Percentiles rank a stretch among this genome's conserved stretches.
Conservation (phyloP, 306 rosid species). For the Casuarina cunninghamiana region DNA sequence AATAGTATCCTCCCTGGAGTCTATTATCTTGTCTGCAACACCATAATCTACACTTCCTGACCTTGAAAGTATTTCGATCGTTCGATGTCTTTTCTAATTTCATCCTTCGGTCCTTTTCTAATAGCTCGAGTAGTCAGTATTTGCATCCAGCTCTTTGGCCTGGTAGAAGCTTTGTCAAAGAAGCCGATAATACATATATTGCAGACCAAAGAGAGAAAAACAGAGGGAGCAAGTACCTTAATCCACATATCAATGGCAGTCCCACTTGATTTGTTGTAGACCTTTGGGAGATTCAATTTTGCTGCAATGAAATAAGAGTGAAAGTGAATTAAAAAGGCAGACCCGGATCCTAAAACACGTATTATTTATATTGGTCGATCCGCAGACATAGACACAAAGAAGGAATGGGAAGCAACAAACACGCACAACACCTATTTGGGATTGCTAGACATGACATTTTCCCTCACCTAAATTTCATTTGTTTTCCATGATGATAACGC, state of each 20-base stretch:
- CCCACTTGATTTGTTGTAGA: constrained; percentile 64
- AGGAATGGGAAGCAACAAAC: neutral
- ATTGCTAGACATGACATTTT: neutral
- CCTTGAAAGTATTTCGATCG: too few species aligned
- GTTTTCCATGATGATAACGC: neutral
- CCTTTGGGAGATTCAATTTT: constrained; percentile 79
- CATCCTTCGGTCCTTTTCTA: too few species aligned
- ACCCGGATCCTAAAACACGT: too few species aligned
- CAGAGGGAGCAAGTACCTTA: constrained; percentile 48
- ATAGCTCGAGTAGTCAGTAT: constrained; percentile 52
- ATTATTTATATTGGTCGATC: neutral
- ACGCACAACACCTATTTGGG: neutral
- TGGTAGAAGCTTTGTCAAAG: constrained; percentile 34
- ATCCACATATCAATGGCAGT: constrained; percentile 88
- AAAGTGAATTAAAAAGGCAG: neutral
- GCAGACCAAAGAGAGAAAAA: constrained; percentile 8
- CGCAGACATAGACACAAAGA: neutral
- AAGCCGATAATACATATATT: neutral
- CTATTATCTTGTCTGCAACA: neutral
- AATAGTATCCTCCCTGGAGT: too few species aligned
- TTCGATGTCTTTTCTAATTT: too few species aligned
- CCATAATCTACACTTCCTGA: too few species aligned
- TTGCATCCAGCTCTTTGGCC: constrained; percentile 91
- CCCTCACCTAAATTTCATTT: neutral
- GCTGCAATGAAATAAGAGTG: constrained; percentile 48